Evolutionary conservation across 2,329 filamentous ascomycete genomes (phyloP), one percentile per base, ranked within the genome.

Genomic region (Pyrenophora tritici-repentis): DNA sequence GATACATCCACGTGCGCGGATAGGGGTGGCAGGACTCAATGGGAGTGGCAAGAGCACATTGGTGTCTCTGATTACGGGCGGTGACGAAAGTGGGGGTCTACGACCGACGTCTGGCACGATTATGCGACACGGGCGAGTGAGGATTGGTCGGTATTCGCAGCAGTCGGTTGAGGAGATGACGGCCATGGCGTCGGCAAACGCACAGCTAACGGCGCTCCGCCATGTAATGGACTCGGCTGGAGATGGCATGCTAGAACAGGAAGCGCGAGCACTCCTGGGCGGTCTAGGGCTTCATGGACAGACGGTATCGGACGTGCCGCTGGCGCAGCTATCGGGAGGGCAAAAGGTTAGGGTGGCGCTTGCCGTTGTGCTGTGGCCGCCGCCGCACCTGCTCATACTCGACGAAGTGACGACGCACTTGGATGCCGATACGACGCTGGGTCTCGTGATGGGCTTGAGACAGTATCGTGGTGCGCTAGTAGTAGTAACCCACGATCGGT

Each of bases 381-480:
- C 82, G 3, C 89, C 89, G 16, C 89, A 92, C 58, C 81, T 89
- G 49, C 79, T 93, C 2, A 80, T 93, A 5, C 80, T 93, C 6
- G 90, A 93, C 67, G 91, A 91, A 70, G 86, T 91, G 18, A 94
- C 90, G 6, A 93, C 90, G 1, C 91, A 96, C 76, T 79, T 95
- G 34, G 91, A 95, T 68, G 89, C 88, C 55, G 85, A 94, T 73
- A 93, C 88, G 0, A 89, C 93, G 18, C 82, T 84, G 6, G 89
- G 88, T 2, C 73, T 95, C 47, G 80, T 87, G 1, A 79, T 83
- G 18, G 87, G 87, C 2, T 70, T 95, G 56, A 79, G 81, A 12
- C 75, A 75, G 2, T 95, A 88, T 80, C 81, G 86, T 47, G 90
- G 90, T 0, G 90, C 89, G 0, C 81, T 94, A 3, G 74, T 95